Conservation (phyloP, 148 eudicot genomes). For the Mesembryanthemum crystallinum region DNA sequence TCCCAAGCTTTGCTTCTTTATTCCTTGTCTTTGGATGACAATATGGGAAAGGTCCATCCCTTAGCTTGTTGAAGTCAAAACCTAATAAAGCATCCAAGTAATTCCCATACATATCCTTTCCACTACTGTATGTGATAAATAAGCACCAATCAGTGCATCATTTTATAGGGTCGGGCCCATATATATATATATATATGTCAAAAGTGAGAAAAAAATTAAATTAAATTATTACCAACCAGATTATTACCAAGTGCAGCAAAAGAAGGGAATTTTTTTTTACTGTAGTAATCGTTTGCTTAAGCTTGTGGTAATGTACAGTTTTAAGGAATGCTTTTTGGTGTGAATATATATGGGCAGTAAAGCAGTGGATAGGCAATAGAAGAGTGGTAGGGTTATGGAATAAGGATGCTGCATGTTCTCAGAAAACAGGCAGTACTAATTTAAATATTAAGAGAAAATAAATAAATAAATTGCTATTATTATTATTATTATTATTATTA, state of each 20-base stretch:
- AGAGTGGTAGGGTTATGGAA: no score
- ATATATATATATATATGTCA: background rate
- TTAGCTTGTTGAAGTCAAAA: slow-evolving; percentile 25
- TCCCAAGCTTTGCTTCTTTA: slow-evolving; percentile 24
- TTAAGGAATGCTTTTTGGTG: no score
- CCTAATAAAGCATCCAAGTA: slow-evolving; percentile 30
- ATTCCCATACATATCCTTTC: slow-evolving; percentile 14
- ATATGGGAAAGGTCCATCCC: slow-evolving; percentile 8
- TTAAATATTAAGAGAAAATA: no score
- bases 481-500: no score
- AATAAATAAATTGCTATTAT: no score
- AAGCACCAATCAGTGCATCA: slow-evolving; percentile 8
- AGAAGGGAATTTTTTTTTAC: no score
- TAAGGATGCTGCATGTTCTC: no score
- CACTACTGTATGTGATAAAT: slow-evolving; percentile 9
- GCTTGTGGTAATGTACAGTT: no score
- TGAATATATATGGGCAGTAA: no score
- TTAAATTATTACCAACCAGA: background rate
- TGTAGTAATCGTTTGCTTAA: background rate
- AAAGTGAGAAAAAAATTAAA: slow-evolving; percentile 6
- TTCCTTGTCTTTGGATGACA: slow-evolving; percentile 22
- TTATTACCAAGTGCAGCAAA: background rate
- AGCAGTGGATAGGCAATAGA: no score
- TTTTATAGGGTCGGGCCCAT: slow-evolving; percentile 1
- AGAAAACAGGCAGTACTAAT: no score